phyloP scores from a whole-genome alignment of 192 early-diverging fungal genomes.

The Gryganskiella cystojenkinii region DNA sequence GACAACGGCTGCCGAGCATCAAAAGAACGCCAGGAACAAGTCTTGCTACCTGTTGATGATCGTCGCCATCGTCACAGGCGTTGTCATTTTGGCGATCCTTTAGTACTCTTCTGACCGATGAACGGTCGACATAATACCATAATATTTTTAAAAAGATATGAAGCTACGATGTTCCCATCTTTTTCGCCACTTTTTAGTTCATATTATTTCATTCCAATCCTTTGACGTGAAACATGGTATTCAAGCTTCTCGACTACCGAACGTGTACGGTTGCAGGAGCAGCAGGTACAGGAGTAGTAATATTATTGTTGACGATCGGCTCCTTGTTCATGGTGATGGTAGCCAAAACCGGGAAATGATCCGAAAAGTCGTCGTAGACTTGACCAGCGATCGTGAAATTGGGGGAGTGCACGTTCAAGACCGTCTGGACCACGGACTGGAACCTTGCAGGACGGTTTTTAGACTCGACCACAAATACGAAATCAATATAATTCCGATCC shows the following conservation, averaged over 20 bases:
- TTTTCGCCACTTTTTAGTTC: too few relatives aligned
- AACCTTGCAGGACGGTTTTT: neutral
- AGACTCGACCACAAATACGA: conserved; percentile 8
- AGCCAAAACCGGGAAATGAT: conserved; percentile 15
- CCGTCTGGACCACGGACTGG: conserved; percentile 3
- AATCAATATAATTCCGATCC: conserved; percentile 9
- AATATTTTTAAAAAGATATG: too few relatives aligned
- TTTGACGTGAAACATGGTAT: too few relatives aligned
- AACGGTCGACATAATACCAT: too few relatives aligned
- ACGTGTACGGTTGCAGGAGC: too few relatives aligned
- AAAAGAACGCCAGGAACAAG: conserved; percentile 77
- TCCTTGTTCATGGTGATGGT: conserved; percentile 4
- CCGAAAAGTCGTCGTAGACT: conserved; percentile 13
- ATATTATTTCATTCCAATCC: too few relatives aligned
- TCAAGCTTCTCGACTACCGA: too few relatives aligned
- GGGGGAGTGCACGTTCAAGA: neutral
- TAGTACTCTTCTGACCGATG: too few relatives aligned
- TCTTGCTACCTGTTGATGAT: conserved; percentile 89
- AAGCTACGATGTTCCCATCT: too few relatives aligned
- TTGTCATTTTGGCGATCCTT: conserved; percentile 50
- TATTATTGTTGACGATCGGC: neutral
- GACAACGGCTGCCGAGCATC: conserved; percentile 76
- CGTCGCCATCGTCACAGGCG: conserved; percentile 67
- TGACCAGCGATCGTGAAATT: neutral
- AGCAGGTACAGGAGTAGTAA: neutral